Percentiles rank a stretch among this genome's conserved stretches.
Conservation (phyloP, 331 rosid genomes). For the Stylosanthes scabra region DNA sequence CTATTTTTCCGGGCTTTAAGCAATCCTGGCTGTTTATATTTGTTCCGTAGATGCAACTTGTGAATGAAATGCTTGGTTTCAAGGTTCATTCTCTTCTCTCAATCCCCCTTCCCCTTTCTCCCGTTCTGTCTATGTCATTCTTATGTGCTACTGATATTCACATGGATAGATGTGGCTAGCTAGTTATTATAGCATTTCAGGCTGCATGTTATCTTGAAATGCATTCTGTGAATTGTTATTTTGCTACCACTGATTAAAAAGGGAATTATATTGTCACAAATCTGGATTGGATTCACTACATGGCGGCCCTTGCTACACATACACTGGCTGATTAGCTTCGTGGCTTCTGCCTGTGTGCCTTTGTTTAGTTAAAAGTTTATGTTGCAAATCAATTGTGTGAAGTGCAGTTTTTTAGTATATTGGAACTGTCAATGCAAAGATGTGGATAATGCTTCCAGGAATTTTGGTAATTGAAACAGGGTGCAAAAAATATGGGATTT, state of each 20-base stretch:
- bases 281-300: not conserved
- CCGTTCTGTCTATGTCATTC: not conserved
- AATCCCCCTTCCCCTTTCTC: too few relatives aligned
- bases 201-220: not conserved
- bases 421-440: not conserved
- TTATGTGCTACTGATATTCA: not conserved
- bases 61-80: not conserved
- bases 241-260: not conserved
- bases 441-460: not conserved
- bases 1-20: not conserved
- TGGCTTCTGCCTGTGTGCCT: not conserved
- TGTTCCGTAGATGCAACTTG: constrained; percentile 1
- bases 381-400: not conserved
- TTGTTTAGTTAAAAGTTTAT: constrained; percentile 2
- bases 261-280: not conserved
- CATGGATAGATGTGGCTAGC: not conserved
- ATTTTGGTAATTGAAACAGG: not conserved
- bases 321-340: not conserved
- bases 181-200: not conserved
- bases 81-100: too few relatives aligned
- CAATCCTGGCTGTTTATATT: not conserved
- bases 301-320: not conserved
- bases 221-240: not conserved
- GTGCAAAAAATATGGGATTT: not conserved
- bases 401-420: not conserved